Base-by-base conservation (phyloP, 305 asterid species). In the Fraxinus sp. region DNA sequence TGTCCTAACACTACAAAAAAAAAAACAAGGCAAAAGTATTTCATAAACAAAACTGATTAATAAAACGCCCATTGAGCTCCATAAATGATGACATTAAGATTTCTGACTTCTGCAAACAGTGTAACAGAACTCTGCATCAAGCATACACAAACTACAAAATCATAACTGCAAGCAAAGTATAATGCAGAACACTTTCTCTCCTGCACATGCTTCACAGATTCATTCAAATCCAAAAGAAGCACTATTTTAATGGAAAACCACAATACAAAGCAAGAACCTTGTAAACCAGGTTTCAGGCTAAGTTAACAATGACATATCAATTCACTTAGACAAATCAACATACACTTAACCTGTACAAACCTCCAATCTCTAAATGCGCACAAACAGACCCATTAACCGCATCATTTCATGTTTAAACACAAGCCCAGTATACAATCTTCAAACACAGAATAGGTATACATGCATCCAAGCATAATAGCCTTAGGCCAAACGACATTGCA, bases 251-350 rank as follows among this genome's bases (percentile, higher is more conserved):
- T 28, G 18, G 73, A 28, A 68, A 28, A 11, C 76, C 43, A 70
- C 76, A 30, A 4, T 16, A 70, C 9, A 70, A 70, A 70, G 76
- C 41, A 70, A 70, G 37, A 70, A 70, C 41, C 41, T 26, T 70
- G 41, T 68, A 68, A 28, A 26, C 20, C 28, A 28, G 37, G 37
- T 8, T 64, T 64, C 73, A 24, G 33, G 30, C 41, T 30, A 70
- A 30, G 43, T 30, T 32, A 28, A 70, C 11, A 30, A 70, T 30
- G 41, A 30, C 4, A 70, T 32, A 14, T 70, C 20, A 13, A 30
- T 59, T 81, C 82, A 85, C 81, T 78, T 18, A 84, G 84, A 78
- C 87, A 89, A 79, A 83, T 85, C 82, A 82, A 46, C 90, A 86
- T 90, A 88, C 88, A 86, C 64, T 66, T 66, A 79, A 70, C n/a